These are phyloP conservation scores for Skeletonema menzelii DNA, from an alignment of 108 stramenopile genomes.

Conservation along the genomic window DNA sequence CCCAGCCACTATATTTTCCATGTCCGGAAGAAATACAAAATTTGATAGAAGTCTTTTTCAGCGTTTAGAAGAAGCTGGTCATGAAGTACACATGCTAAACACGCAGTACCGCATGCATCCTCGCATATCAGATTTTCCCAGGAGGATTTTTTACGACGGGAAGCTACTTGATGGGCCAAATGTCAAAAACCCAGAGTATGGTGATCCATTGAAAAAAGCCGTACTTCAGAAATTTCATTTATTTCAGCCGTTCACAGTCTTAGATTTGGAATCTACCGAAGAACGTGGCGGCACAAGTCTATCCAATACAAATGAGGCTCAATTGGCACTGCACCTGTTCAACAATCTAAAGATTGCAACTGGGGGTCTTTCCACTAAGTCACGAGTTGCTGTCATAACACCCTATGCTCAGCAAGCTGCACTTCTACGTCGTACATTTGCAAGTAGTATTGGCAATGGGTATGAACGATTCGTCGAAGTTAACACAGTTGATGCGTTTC, in stretches of 20 bases:
- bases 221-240: slow-evolving; percentile 47
- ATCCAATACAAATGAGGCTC: slow-evolving; percentile 75
- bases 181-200: slow-evolving; percentile 70
- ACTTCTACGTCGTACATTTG: slow-evolving; percentile 65
- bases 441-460: slow-evolving; percentile 45
- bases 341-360: slow-evolving; percentile 49
- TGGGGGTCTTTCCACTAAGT: slow-evolving; percentile 50
- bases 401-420: slow-evolving; percentile 91
- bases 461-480: slow-evolving; percentile 73
- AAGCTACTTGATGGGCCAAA: slow-evolving; percentile 81
- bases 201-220: slow-evolving; percentile 58
- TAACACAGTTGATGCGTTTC: slow-evolving; percentile 95
- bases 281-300: slow-evolving; percentile 85
- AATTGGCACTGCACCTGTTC: slow-evolving; percentile 75
- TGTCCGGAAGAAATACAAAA: slow-evolving; percentile 75
- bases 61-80: slow-evolving; percentile 91
- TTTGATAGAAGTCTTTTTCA: slow-evolving; percentile 97
- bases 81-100: slow-evolving; percentile 92
- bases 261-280: slow-evolving; percentile 84
- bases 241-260: slow-evolving; percentile 75
- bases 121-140: slow-evolving; percentile 84
- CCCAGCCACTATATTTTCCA: slow-evolving; percentile 96
- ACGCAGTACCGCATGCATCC: slow-evolving; percentile 98
- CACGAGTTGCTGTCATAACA: slow-evolving; percentile 84
- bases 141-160: slow-evolving; percentile 87